These are phyloP conservation scores for Tulasnella sp. DNA, from an alignment of 768 basidiomycete species.

Conservation along the genomic window DNA sequence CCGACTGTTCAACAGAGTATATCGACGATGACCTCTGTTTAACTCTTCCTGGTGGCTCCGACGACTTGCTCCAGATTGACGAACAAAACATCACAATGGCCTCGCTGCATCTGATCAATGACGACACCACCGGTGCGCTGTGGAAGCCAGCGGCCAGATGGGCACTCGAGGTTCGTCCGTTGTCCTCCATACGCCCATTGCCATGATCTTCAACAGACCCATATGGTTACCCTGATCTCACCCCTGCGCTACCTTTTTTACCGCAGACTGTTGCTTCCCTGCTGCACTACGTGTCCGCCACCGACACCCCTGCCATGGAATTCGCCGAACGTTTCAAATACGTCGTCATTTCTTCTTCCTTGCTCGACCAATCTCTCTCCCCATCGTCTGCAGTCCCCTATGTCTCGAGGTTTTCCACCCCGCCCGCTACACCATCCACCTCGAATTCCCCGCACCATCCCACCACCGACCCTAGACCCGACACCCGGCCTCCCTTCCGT, in stretches of 20 bases:
- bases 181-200: too few species aligned
- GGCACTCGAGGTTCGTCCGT: neutral
- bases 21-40: constrained; percentile 12
- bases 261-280: constrained; percentile 1
- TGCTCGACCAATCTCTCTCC: constrained; percentile 48
- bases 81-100: neutral
- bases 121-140: neutral
- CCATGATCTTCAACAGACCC: neutral
- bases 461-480: neutral
- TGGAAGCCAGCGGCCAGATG: constrained; percentile 1
- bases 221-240: neutral
- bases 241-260: neutral
- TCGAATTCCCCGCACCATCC: constrained; percentile 20
- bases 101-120: neutral
- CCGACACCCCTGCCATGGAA: constrained; percentile 25
- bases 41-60: constrained; percentile 8
- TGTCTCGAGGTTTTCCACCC: constrained; percentile 35
- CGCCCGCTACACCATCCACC: constrained; percentile 25
- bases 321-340: constrained; percentile 77
- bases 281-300: neutral
- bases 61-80: neutral
- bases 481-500: neutral
- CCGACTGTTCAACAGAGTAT: neutral
- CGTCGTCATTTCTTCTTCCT: constrained; percentile 65
- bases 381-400: constrained; percentile 26